Conservation (phyloP, 2,329 filamentous ascomycete genomes). For the Ampelomyces quisqualis region DNA sequence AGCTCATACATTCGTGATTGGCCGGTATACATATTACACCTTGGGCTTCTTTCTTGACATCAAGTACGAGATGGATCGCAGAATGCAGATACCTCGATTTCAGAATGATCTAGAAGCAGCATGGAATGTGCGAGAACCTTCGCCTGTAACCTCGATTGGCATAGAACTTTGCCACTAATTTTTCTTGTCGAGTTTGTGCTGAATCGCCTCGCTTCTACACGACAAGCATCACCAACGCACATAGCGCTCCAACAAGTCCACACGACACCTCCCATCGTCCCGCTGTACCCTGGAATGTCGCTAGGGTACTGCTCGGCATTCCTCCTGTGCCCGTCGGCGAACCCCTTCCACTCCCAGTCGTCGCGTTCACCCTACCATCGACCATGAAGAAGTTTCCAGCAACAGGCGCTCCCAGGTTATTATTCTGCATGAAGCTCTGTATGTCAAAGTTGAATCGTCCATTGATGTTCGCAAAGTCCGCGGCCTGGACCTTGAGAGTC, state of each 20-base stretch:
- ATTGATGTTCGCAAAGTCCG: slow-evolving; percentile 23
- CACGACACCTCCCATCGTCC: slow-evolving; percentile 10
- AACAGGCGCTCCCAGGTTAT: slow-evolving; percentile 28
- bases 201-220: slow-evolving; percentile 4
- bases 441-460: slow-evolving; percentile 35
- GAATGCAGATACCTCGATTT: slow-evolving; percentile 11
- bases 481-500: slow-evolving; percentile 22
- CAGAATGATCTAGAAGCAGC: slow-evolving; percentile 9
- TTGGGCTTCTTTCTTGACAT: slow-evolving; percentile 15
- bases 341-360: slow-evolving; percentile 11
- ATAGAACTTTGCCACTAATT: too few species aligned
- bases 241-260: slow-evolving; percentile 15
- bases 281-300: slow-evolving; percentile 26
- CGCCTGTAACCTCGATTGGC: too few species aligned
- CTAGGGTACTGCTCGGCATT: slow-evolving; percentile 10
- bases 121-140: slow-evolving; percentile 4
- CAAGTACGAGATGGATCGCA: slow-evolving; percentile 5
- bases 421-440: slow-evolving; percentile 26
- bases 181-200: too few species aligned
- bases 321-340: slow-evolving; percentile 22
- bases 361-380: slow-evolving; percentile 26
- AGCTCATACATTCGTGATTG: slow-evolving; percentile 15
- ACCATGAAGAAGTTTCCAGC: slow-evolving; percentile 42
- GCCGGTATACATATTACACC: slow-evolving; percentile 16
- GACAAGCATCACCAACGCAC: slow-evolving; percentile 16